Percentiles rank a stretch among this genome's conserved stretches.
Evolutionary conservation across 345 rosid genomes (phyloP).

Genomic region (Microthlaspi erraticum): DNA sequence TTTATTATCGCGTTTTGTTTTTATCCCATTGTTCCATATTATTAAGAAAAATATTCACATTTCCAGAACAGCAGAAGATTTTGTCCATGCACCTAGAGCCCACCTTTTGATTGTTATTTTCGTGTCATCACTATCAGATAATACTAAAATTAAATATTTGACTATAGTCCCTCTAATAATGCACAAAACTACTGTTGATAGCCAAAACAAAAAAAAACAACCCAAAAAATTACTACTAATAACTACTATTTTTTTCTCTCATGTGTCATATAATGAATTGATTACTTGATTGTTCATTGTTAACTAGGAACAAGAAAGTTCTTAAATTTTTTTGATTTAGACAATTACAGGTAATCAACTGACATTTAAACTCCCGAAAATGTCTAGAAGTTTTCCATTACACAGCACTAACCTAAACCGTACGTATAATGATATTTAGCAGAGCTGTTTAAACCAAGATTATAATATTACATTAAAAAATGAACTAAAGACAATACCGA

Average conservation of each 20-base stretch:
- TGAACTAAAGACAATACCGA: conserved; percentile 41
- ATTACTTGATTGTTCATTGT: neutral
- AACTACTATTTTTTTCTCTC: neutral
- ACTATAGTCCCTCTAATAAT: conserved; percentile 23
- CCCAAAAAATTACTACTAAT: neutral
- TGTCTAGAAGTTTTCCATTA: conserved; percentile 23
- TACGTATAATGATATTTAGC: conserved; percentile 35
- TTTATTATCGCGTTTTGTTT: conserved; percentile 17
- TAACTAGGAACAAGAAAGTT: conserved; percentile 19
- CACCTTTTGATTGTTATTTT: conserved; percentile 24
- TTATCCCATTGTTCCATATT: conserved; percentile 18
- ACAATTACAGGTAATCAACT: conserved; percentile 25
- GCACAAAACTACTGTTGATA: conserved; percentile 14
- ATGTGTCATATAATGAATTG: neutral
- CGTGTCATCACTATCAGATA: conserved; percentile 30
- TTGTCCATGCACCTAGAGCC: conserved; percentile 38
- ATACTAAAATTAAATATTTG: neutral
- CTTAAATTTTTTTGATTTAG: neutral
- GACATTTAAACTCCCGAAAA: conserved; percentile 35
- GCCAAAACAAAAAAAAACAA: neutral
- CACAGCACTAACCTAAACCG: conserved; percentile 19
- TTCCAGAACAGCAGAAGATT: conserved; percentile 38
- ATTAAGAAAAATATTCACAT: conserved; percentile 21
- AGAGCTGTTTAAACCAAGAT: neutral
- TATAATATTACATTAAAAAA: neutral